Percentiles rank a stretch among this genome's conserved stretches.
Evolutionary conservation across 2,329 filamentous ascomycete genomes (phyloP).

Genomic region (Sporothrix schenckii): DNA sequence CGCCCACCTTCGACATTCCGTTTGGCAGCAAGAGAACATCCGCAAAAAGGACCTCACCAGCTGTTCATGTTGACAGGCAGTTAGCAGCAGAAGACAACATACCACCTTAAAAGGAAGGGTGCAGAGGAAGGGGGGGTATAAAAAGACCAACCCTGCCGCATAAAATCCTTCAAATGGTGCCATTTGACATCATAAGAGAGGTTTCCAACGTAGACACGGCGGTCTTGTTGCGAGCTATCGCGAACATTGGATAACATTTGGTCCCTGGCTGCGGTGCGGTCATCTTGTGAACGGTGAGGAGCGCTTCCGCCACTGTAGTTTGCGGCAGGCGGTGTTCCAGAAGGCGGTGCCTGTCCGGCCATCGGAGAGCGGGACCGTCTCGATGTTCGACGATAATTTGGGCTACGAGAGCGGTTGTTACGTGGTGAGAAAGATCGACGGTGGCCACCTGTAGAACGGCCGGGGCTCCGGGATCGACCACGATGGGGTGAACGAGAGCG

Average conservation of each 20-base stretch:
- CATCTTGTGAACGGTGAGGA: conserved; percentile 78
- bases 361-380: conserved; percentile 85
- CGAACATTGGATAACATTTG: conserved; percentile 95
- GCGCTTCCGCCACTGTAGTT: conserved; percentile 61
- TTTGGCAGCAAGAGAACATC: conserved; percentile 99
- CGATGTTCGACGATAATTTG: conserved; percentile 72
- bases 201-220: conserved; percentile 98
- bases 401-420: conserved; percentile 73
- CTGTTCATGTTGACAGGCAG: conserved; percentile 53
- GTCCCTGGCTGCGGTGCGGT: conserved; percentile 80
- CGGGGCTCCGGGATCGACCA: conserved; percentile 81
- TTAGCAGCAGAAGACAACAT: background rate
- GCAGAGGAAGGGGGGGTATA: background rate
- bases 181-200: conserved; percentile 99
- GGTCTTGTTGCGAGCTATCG: conserved; percentile 96
- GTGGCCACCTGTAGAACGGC: conserved; percentile 60
- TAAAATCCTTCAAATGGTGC: conserved; percentile 99
- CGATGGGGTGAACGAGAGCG: conserved; percentile 77
- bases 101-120: background rate
- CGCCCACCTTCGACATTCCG: conserved; percentile 99
- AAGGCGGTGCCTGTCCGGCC: conserved; percentile 69
- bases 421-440: conserved; percentile 79
- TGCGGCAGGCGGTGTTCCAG: conserved; percentile 67
- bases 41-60: conserved; percentile 98
- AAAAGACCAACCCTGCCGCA: conserved; percentile 86